Evolutionary conservation across 371 early-diverging fungal genomes (phyloP), one percentile per base, ranked within the genome.

Genomic region (Vairimorpha ceranae): DNA sequence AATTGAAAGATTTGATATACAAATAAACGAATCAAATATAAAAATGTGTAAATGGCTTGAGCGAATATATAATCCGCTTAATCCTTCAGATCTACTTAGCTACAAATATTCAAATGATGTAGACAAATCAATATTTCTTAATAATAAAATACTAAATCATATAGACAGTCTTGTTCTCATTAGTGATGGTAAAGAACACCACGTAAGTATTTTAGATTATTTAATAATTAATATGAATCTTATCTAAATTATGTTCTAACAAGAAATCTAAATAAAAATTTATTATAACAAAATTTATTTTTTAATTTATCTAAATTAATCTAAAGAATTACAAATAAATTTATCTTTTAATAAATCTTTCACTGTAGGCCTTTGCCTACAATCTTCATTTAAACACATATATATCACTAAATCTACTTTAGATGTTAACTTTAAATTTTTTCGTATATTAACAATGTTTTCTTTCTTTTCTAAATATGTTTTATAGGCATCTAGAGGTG

Each of bases 341-440:
- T 48, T 33, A 63, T 77, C 48, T 12, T 65, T 64, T 12, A 92
- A 80, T 56, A 92, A 79, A 33, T 87, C 83, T 0, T 88, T 87
- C n/a, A 91, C 89, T 23, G 88, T 88, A 68, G 82, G 68, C 51
- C 93, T 84, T 67, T 85, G 81, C 65, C 86, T 87, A 2, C 88
- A 87, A 36, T 90, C 86, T 30, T 88, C 70, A 52, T 86, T 79
- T 36, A 92, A 79, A 63, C 83, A 84, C 71, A 27, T 46, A 33
- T 64, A 70, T 65, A 60, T 76, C 10, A 23, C 66, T 15, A 45
- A 52, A 2, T 51, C 72, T 54, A 8, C 51, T 32, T 25, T 8
- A 6, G 3, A 4, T 54, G 2, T 63, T 10, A 36, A 23, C 17
- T 19, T 21, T 25, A 36, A 8, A 43, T 43, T 36, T 19, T 43